Evolutionary conservation across 805 yeast genomes (phyloP).

Genomic region (Nakazawaea wyomingensis): DNA sequence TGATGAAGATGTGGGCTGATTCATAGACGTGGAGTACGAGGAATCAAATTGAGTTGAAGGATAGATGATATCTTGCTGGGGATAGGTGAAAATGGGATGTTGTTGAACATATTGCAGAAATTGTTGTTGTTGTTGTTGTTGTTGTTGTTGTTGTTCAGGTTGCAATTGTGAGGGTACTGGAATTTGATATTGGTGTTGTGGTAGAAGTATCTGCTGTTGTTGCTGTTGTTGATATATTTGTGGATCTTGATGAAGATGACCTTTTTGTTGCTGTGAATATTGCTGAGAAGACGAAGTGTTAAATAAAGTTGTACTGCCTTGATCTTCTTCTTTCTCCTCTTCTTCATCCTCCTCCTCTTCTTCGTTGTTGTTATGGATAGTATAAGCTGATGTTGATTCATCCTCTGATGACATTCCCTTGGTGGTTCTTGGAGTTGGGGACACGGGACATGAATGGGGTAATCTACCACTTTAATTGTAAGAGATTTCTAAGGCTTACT

Average conservation of each 20-base stretch:
- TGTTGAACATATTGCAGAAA: neutral
- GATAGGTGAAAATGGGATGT: slow-evolving; percentile 1
- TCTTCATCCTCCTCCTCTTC: neutral
- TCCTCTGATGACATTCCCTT: slow-evolving; percentile 10
- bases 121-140: neutral
- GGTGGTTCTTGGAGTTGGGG: neutral
- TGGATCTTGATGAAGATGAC: neutral
- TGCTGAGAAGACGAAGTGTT: neutral
- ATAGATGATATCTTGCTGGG: slow-evolving; percentile 1
- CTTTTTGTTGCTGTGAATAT: neutral
- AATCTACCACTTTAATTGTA: no score
- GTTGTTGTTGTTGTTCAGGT: neutral
- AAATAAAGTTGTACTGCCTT: neutral
- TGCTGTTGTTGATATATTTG: slow-evolving; percentile 1
- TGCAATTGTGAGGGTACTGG: no score
- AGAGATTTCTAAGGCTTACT: neutral
- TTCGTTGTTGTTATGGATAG: neutral
- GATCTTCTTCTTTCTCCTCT: neutral
- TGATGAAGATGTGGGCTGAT: neutral
- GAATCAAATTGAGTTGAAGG: neutral
- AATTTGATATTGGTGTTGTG: neutral
- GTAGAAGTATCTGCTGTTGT: neutral
- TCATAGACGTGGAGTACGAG: neutral
- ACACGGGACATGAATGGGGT: neutral
- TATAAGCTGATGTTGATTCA: neutral